phyloP scores from a whole-genome alignment of 192 early-diverging fungal genomes.

The Gryganskiella cystojenkinii region DNA sequence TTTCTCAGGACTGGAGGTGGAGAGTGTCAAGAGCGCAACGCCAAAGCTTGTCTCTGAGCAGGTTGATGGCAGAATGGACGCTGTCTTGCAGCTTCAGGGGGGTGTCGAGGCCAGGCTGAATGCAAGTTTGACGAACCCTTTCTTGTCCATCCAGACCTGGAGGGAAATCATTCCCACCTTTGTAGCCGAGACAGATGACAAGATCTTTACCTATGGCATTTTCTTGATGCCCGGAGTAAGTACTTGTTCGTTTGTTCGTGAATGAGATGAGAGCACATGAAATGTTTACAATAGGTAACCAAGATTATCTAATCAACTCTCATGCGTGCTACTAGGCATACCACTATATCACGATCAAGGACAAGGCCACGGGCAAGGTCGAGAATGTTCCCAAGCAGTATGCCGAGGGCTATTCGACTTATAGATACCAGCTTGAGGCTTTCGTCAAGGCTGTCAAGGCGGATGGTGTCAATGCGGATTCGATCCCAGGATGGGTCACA shows the following conservation, averaged over 20 bases:
- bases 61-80: constrained; percentile 42
- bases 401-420: constrained; percentile 28
- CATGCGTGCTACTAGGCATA: constrained; percentile 15
- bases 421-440: constrained; percentile 48
- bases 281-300: no score
- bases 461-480: constrained; percentile 1
- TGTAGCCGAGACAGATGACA: constrained; percentile 37
- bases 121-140: constrained; percentile 31
- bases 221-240: constrained; percentile 31
- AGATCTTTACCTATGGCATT: constrained; percentile 45
- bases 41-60: constrained; percentile 20
- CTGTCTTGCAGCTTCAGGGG: constrained; percentile 11
- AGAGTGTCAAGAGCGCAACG: constrained; percentile 17
- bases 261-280: no score
- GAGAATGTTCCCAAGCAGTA: constrained; percentile 38
- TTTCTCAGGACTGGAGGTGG: constrained; percentile 39
- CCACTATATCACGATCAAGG: constrained; percentile 42
- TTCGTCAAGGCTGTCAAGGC: constrained; percentile 39
- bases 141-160: constrained; percentile 22
- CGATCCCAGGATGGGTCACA: constrained; percentile 41
- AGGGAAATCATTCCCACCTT: constrained; percentile 11
- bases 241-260: no score
- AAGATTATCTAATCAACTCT: not conserved
- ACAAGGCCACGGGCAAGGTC: constrained; percentile 44
- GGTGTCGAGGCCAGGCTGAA: constrained; percentile 4